These are phyloP conservation scores for Phytophthora podocarpi DNA, from an alignment of 352 stramenopile species.

Conservation along the genomic window DNA sequence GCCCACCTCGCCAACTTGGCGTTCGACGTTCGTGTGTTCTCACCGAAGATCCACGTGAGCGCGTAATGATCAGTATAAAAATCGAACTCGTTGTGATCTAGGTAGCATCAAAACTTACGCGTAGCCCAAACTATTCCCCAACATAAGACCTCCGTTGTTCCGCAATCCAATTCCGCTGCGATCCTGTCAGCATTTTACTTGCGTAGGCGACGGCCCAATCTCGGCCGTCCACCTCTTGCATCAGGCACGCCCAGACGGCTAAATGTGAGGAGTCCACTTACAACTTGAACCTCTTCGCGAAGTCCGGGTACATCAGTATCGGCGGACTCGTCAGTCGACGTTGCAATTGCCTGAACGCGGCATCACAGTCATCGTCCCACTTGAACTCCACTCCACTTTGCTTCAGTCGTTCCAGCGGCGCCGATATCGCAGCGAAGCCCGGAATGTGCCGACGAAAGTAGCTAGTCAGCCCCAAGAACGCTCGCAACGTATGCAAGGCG, in stretches of 20 bases:
- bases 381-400: neutral
- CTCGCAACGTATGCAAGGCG: no score
- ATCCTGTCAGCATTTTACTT: no score
- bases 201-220: no score
- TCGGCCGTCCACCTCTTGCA: no score
- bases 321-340: neutral
- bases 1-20: no score
- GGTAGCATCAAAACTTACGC: neutral
- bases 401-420: constrained; percentile 3
- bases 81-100: neutral
- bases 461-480: no score
- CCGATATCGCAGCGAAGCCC: no score
- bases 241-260: neutral
- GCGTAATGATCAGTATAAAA: no score
- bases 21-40: neutral
- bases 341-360: constrained; percentile 5
- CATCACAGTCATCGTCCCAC: constrained; percentile 3
- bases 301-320: constrained; percentile 1
- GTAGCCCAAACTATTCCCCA: neutral
- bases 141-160: neutral
- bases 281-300: neutral
- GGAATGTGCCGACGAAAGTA: constrained; percentile 7
- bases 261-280: constrained; percentile 6
- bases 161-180: no score
- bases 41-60: no score